Evolutionary conservation across 371 early-diverging fungal species (phyloP), one percentile per base, ranked within the genome.

Genomic region (Paraphysoderma sedebokerense): DNA sequence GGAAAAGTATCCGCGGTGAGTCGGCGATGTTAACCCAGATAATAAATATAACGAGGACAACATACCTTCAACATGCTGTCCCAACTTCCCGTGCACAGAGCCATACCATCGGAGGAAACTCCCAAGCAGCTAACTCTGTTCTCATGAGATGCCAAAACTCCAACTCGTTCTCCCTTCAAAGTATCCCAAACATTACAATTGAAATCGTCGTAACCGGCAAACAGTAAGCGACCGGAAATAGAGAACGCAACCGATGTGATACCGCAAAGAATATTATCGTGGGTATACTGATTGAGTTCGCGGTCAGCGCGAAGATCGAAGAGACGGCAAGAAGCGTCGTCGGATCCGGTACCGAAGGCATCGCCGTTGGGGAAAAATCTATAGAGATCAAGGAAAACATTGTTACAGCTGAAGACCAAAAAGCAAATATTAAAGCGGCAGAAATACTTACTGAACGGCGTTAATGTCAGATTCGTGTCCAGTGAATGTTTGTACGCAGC

Each of bases 101-200:
- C 95, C 86, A 90, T 87, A 23, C 97, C 97, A 60, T 96, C 97
- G 42, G 75, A 76, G 1, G 88, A 80, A 2, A 97, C 89, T 38
- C 96, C 97, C 32, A 96, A 63, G 61, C 95, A 95, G 52, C 85
- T 85, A 15, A 96, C 96, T 35, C 97, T 79, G 69, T 96, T 95
- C 44, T 95, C 96, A 62, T 96, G 97, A n/a, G 82, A 83, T 35
- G 87, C 77, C 51, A 96, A 61, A 1, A 90, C 85, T 38, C 93
- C 92, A 22, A 92, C 90, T 47, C 92, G 75, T 42, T 92, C 86
- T 39, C 87, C 88, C 61, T 87, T 87, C 41, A 96, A 72, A 13
- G 91, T 89, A 62, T 96, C 97, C 97, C 97, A 96, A 4, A 92
- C 95, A 54, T 92, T 91, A 74, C 88, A 85, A 63, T 88, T 93